Conservation (phyloP, 192 early-diverging fungal genomes). For the Coemansia reversa region DNA sequence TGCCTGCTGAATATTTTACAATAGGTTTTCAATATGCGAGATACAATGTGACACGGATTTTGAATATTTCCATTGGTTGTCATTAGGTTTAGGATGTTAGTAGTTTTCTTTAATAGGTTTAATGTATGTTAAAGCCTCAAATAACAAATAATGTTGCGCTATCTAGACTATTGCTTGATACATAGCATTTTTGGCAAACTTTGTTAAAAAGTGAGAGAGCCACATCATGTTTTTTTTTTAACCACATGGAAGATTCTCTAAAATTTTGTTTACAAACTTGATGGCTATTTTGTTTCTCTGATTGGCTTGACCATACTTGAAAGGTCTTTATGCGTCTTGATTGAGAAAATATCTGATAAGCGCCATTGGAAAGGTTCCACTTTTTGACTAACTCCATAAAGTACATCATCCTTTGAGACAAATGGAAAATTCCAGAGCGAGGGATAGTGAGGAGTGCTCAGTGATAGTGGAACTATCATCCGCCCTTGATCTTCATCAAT, state of each 20-base stretch:
- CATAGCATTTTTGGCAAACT: too few relatives aligned
- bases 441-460: constrained; percentile 20
- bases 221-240: too few relatives aligned
- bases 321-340: background rate
- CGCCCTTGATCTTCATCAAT: constrained; percentile 18
- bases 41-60: background rate
- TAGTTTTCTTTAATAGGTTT: background rate
- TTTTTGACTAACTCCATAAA: background rate
- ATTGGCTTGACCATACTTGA: background rate
- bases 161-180: too few relatives aligned
- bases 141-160: too few relatives aligned
- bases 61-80: background rate
- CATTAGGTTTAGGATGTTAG: background rate
- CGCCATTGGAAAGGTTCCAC: constrained; percentile 19
- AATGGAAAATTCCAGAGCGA: background rate
- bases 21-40: background rate
- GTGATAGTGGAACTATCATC: constrained; percentile 23
- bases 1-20: background rate
- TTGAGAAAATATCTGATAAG: constrained; percentile 15
- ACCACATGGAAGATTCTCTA: too few relatives aligned
- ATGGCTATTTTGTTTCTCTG: background rate
- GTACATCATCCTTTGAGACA: background rate
- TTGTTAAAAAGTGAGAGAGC: too few relatives aligned
- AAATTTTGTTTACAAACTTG: background rate
- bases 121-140: background rate